A percentile compares a stretch with the other conserved stretches of the same genome.
Evolutionary conservation across 2,329 filamentous ascomycete genomes (phyloP).

Genomic region (Diaporthe velutina): DNA sequence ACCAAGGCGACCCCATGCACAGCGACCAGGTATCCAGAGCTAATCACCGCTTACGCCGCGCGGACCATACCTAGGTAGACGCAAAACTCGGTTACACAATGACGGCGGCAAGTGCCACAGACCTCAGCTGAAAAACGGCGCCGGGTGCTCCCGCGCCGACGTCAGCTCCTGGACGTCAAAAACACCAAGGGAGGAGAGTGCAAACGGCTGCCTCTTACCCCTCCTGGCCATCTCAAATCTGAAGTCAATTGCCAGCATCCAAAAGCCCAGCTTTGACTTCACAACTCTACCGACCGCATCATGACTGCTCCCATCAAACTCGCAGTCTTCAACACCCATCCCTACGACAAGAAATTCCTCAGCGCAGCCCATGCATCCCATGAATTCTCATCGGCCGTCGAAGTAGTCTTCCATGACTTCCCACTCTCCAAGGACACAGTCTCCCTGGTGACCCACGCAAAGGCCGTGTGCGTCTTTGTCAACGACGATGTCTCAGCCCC

Average conservation of each 20-base stretch:
- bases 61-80: not conserved
- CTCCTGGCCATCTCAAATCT: not conserved
- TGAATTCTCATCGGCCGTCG: slow-evolving; percentile 51
- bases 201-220: not conserved
- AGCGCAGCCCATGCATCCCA: slow-evolving; percentile 54
- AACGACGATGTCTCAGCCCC: slow-evolving; percentile 69
- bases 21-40: not conserved
- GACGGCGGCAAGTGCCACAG: not conserved
- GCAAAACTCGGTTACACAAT: not conserved
- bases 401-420: slow-evolving; percentile 70
- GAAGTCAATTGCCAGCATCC: not conserved
- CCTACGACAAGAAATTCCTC: slow-evolving; percentile 71
- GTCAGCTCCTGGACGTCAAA: not conserved
- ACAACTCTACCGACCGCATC: not conserved
- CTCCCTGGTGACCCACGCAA: slow-evolving; percentile 62
- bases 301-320: slow-evolving; percentile 61
- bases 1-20: not conserved
- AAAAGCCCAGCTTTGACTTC: not conserved
- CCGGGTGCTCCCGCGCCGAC: slow-evolving; percentile 10
- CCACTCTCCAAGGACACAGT: slow-evolving; percentile 68
- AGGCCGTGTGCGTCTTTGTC: slow-evolving; percentile 77
- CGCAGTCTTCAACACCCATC: slow-evolving; percentile 74
- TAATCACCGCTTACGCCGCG: slow-evolving; percentile 10
- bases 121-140: not conserved
- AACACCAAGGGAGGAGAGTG: slow-evolving; percentile 9